Evolutionary conservation across 2,329 filamentous ascomycete species (phyloP).

Genomic region (Septoria petroselini): DNA sequence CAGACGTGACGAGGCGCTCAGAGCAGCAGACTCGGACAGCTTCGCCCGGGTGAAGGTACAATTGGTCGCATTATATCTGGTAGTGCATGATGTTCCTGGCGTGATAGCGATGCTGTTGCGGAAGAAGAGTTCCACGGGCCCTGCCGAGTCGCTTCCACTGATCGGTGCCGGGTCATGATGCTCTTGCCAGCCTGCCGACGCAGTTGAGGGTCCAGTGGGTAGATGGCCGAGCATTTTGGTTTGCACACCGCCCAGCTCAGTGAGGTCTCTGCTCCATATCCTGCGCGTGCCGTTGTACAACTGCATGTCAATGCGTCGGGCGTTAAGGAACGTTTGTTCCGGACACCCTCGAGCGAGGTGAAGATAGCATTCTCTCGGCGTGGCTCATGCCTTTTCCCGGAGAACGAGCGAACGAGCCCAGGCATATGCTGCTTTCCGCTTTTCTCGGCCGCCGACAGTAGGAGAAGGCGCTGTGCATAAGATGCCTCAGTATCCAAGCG

Average conservation of each 20-base stretch:
- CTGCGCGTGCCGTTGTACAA: slow-evolving; percentile 17
- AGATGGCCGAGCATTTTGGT: slow-evolving; percentile 16
- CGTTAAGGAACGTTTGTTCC: background rate
- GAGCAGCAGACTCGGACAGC: slow-evolving; percentile 14
- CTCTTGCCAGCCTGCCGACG: slow-evolving; percentile 13
- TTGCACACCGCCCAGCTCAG: slow-evolving; percentile 22
- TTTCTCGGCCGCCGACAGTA: slow-evolving; percentile 12
- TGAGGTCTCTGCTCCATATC: slow-evolving; percentile 17
- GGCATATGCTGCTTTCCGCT: slow-evolving; percentile 12
- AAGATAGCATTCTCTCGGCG: background rate
- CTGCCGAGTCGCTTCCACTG: slow-evolving; percentile 16
- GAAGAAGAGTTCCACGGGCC: slow-evolving; percentile 22
- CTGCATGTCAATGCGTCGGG: slow-evolving; percentile 10
- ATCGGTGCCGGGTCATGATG: slow-evolving; percentile 16
- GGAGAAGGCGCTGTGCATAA: slow-evolving; percentile 13
- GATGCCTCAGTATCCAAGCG: slow-evolving; percentile 9
- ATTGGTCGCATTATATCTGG: slow-evolving; percentile 18
- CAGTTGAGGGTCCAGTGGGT: slow-evolving; percentile 15
- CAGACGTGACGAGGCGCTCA: slow-evolving; percentile 24
- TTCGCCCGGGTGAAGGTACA: slow-evolving; percentile 12
- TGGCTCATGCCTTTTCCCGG: background rate
- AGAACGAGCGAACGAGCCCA: background rate
- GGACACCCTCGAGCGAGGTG: background rate
- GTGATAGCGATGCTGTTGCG: slow-evolving; percentile 13
- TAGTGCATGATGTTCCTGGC: slow-evolving; percentile 16